A percentile compares a stretch with the other conserved stretches of the same genome.
Conservation (phyloP, 805 yeast species). For the Candida caryicola region DNA sequence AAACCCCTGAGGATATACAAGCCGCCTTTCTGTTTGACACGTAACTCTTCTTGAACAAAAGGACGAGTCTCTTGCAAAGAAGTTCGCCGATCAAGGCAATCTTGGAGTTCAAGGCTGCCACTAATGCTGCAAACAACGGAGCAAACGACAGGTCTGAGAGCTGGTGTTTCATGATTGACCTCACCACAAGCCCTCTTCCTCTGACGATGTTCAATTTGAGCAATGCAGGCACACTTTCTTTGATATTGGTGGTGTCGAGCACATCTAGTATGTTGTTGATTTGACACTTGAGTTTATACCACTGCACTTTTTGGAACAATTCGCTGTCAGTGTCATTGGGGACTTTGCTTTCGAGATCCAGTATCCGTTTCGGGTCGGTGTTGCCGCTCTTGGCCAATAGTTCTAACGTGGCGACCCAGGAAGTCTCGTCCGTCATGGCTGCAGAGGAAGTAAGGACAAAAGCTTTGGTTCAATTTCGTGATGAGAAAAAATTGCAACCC, state of each 20-base stretch:
- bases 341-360: neutral
- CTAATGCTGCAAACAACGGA: constrained; percentile 54
- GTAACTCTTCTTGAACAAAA: constrained; percentile 57
- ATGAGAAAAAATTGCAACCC: neutral
- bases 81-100: constrained; percentile 68
- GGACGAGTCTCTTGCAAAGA: constrained; percentile 49
- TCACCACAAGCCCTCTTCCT: constrained; percentile 61
- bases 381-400: neutral
- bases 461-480: neutral
- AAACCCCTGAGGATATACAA: constrained; percentile 43
- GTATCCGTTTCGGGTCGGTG: neutral
- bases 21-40: constrained; percentile 42
- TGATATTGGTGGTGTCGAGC: constrained; percentile 46
- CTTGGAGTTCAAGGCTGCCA: constrained; percentile 60
- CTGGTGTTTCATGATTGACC: constrained; percentile 55
- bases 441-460: neutral
- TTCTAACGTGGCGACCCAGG: neutral
- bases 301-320: constrained; percentile 22
- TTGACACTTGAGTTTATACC: constrained; percentile 7
- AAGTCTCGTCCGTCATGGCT: constrained; percentile 2
- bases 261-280: constrained; percentile 45
- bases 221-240: constrained; percentile 45
- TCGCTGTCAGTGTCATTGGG: neutral
- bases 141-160: constrained; percentile 38
- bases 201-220: constrained; percentile 57